Base-by-base conservation (phyloP, 208 protist genomes). In the Wallacemonas sp. region DNA sequence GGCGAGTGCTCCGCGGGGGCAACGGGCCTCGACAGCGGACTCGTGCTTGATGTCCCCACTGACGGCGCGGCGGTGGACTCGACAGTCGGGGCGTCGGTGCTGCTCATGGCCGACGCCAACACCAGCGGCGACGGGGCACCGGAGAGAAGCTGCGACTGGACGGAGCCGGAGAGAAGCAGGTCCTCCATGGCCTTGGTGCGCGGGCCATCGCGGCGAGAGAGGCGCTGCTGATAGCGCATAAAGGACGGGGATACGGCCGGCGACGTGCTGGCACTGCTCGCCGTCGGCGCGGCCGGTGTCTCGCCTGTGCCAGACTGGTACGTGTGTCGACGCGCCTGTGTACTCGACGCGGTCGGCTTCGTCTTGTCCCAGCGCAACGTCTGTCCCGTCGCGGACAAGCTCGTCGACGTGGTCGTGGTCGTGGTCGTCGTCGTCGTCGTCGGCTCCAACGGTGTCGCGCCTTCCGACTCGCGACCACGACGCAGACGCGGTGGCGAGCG, bases 121-220 rank as follows among this genome's bases (percentile, higher is more conserved):
- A 29, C 26, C 12, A 59, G 52, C 31, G 52, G 52, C 3, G 52
- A 42, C 7, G 52, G 5, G 7, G 52, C 25, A n/a, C 52, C 31
- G 52, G 4, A 2, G 32, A 41, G 20, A 14, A 59, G 10, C 31
- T 59, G 52, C 22, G 52, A 42, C 31, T 59, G 52, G 20, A 59
- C 16, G 14, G 29, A 12, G 52, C 22, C 31, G 14, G 52, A 59
- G 4, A 59, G 32, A 4, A 59, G 10, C 26, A 59, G 20, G n/a
- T 23, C 52, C 52, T 59, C 52, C 52, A 59, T 59, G 29, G 52
- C 52, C 7, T 39, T 36, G 25, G 52, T 42, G 26, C 52, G 52
- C 12, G 11, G 4, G 31, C 31, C 52, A 25, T 59, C 31, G n/a
- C 52, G 52, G 10, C n/a, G 52, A 3, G 36, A 33, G 29, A 59